Conservation (phyloP, 495 filamentous ascomycete species). For the Talaromyces liani region DNA sequence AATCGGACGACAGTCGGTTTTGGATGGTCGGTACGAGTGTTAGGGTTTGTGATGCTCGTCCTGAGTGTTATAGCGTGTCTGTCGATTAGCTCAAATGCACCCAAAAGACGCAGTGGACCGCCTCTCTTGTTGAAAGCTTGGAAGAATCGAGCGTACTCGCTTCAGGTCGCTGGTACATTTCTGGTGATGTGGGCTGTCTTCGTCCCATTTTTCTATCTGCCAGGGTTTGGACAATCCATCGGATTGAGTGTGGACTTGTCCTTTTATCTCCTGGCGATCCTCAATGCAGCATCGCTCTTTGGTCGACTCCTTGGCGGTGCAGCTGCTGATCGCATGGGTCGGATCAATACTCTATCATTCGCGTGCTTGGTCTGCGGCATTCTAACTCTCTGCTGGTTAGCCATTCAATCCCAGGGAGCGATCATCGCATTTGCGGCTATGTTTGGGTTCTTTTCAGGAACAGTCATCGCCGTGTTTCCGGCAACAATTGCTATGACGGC, state of each 20-base stretch:
- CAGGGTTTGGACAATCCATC: slow-evolving; percentile 10
- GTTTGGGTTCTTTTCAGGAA: slow-evolving; percentile 52
- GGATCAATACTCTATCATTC: slow-evolving; percentile 15
- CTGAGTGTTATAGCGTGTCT: slow-evolving; percentile 32
- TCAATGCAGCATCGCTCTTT: slow-evolving; percentile 19
- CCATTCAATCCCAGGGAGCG: slow-evolving; percentile 34
- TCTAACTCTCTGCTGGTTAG: slow-evolving; percentile 34
- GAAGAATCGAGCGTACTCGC: slow-evolving; percentile 10
- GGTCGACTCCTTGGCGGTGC: slow-evolving; percentile 17
- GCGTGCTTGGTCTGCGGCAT: slow-evolving; percentile 13
- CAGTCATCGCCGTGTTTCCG: slow-evolving; percentile 38
- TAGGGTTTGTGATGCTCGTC: slow-evolving; percentile 54
- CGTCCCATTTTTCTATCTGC: slow-evolving; percentile 18
- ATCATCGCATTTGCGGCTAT: slow-evolving; percentile 46
- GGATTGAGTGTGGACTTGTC: slow-evolving; percentile 12
- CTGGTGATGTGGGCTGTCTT: slow-evolving; percentile 13
- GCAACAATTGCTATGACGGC: slow-evolving; percentile 18
- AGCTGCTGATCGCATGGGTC: slow-evolving; percentile 19
- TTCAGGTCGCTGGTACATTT: slow-evolving; percentile 15
- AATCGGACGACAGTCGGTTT: slow-evolving; percentile 29
- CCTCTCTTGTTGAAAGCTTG: slow-evolving; percentile 32
- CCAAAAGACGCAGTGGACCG: slow-evolving; percentile 11
- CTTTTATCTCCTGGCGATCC: slow-evolving; percentile 17
- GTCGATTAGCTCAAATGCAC: slow-evolving; percentile 28
- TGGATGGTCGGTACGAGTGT: slow-evolving; percentile 54